Evolutionary conservation across 805 yeast species (phyloP).

Genomic region (Saccharomyces jurei): DNA sequence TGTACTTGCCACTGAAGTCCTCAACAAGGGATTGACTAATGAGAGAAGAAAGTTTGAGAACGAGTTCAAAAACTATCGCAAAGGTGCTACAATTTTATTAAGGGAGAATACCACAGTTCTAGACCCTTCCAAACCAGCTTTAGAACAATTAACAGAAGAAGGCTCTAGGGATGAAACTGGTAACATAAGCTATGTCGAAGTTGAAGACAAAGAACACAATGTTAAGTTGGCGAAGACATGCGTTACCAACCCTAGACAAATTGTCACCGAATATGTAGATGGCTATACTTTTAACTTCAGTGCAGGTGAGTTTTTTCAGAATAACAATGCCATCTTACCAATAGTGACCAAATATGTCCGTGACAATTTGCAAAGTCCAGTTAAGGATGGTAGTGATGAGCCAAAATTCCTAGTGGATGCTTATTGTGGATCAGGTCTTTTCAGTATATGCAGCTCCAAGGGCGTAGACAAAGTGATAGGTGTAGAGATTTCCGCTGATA

Average conservation of each 20-base stretch:
- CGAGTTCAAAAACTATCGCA: slow-evolving; percentile 42
- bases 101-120: slow-evolving; percentile 62
- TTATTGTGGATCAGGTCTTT: slow-evolving; percentile 92
- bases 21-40: slow-evolving; percentile 63
- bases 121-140: slow-evolving; percentile 20
- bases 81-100: slow-evolving; percentile 80
- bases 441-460: slow-evolving; percentile 75
- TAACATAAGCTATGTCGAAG: slow-evolving; percentile 33
- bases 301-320: slow-evolving; percentile 95
- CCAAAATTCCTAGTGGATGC: slow-evolving; percentile 81
- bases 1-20: slow-evolving; percentile 72
- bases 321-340: slow-evolving; percentile 86
- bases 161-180: slow-evolving; percentile 40
- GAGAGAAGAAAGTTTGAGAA: slow-evolving; percentile 53
- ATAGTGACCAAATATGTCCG: slow-evolving; percentile 74
- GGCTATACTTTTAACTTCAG: slow-evolving; percentile 78
- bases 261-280: slow-evolving; percentile 67
- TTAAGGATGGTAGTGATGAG: slow-evolving; percentile 34
- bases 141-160: slow-evolving; percentile 30
- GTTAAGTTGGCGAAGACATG: slow-evolving; percentile 51
- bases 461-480: slow-evolving; percentile 84
- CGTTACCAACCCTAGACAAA: slow-evolving; percentile 68
- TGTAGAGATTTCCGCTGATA: slow-evolving; percentile 87
- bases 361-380: slow-evolving; percentile 47
- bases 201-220: slow-evolving; percentile 23